These are phyloP conservation scores for Exophiala aquamarina DNA, from an alignment of 2,329 filamentous ascomycete genomes.

Conservation along the genomic window DNA sequence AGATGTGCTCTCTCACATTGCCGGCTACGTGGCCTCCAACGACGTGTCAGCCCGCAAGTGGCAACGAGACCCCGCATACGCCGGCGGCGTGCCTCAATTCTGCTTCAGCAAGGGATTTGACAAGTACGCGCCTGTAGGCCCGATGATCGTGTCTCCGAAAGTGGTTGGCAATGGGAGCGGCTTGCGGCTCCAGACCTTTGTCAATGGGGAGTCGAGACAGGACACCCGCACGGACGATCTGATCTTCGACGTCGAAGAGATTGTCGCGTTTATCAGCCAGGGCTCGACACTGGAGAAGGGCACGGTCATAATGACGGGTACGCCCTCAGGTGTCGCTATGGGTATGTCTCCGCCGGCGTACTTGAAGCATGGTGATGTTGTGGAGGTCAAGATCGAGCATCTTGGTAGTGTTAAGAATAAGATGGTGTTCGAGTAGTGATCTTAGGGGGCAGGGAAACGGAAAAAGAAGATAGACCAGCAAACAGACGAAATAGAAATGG, in stretches of 20 bases:
- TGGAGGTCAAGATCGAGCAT: constrained; percentile 47
- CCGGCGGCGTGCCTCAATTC: constrained; percentile 57
- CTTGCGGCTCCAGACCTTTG: constrained; percentile 43
- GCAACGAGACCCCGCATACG: constrained; percentile 50
- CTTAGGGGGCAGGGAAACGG: too few relatives aligned
- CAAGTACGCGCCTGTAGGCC: constrained; percentile 55
- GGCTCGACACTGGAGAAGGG: constrained; percentile 52
- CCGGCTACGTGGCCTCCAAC: constrained; percentile 56
- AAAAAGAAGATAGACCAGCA: too few relatives aligned
- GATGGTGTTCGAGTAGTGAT: constrained; percentile 22
- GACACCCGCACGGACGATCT: constrained; percentile 49
- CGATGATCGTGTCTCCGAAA: constrained; percentile 42
- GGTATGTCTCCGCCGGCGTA: constrained; percentile 35
- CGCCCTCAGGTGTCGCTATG: constrained; percentile 25
- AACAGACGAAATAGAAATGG: too few relatives aligned
- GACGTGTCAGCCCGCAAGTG: constrained; percentile 56
- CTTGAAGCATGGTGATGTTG: constrained; percentile 38
- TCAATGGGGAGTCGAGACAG: constrained; percentile 54
- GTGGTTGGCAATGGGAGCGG: constrained; percentile 33
- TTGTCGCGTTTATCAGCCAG: constrained; percentile 49
- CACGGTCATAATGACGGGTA: constrained; percentile 53
- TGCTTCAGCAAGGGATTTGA: constrained; percentile 60
- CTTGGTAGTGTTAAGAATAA: constrained; percentile 48
- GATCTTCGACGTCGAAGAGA: constrained; percentile 48
- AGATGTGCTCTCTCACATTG: constrained; percentile 51